Base-by-base conservation (phyloP, 2,329 filamentous ascomycete species). In the Diaporthe ilicicola region DNA sequence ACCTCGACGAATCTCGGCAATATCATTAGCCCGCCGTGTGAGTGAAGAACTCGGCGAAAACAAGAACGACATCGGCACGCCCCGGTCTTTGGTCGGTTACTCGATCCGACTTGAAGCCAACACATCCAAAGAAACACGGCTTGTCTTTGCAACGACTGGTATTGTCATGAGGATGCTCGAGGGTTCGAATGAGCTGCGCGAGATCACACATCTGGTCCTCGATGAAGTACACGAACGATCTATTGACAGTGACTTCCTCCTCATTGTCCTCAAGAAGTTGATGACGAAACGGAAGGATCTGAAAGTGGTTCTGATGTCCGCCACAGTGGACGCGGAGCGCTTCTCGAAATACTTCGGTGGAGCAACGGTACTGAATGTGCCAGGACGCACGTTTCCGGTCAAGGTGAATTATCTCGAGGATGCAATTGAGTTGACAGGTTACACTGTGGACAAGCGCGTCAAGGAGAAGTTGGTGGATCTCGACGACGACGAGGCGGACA, bases 131-230 rank as follows among this genome's bases (percentile, higher is more conserved):
- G 91, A 94, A 75, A 98, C 95, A 2, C 88, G 94, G 65, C 88
- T 99, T 32, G 90, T 98, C 7, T 99, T 94, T 81, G 96, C 96
- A 67, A 98, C 92, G 2, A 92, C 90, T 7, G 90, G 96, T 84
- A 97, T 99, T 70, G 94, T 99, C n/a, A 93, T 99, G 86, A 91
- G 96, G 34, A 98, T 99, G 95, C 86, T 99, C 17, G 96, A 99
- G 80, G 92, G 92, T 10, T 93, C 94, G 0, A 93, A 94, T 74
- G 93, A 97, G 69, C 88, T 99, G 53, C 89, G 90, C 70, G 95
- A 98, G 74, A 91, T 99, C 66, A 97, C 95, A 0, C 96, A 98
- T 82, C 84, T 99, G 72, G 91, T 99, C 55, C 90, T 99, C n/a
- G 96, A 99, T 78, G 96, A 99, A 81, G 95, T 98, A 2, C 96